A percentile compares a stretch with the other conserved stretches of the same genome.
These are phyloP conservation scores for Sarcodon aspratus DNA, from an alignment of 768 basidiomycete genomes.

Conservation along the genomic window DNA sequence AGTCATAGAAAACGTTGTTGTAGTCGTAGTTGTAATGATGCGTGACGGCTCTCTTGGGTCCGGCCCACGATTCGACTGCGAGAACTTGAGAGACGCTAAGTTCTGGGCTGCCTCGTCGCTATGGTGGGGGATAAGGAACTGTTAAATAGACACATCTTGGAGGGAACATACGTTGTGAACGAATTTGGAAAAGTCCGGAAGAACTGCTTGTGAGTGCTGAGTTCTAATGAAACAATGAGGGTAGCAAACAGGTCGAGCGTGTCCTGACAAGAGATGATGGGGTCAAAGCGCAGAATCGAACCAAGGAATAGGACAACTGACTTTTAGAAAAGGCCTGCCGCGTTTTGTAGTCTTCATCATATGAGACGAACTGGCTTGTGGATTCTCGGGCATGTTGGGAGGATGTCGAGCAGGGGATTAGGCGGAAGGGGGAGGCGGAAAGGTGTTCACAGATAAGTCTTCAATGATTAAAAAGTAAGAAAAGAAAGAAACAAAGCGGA, in stretches of 20 bases:
- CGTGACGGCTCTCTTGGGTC: slow-evolving; percentile 97
- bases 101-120: slow-evolving; percentile 95
- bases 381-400: slow-evolving; percentile 23
- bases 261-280: slow-evolving; percentile 43
- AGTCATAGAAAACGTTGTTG: slow-evolving; percentile 99
- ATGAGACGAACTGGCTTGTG: slow-evolving; percentile 65
- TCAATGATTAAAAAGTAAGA: slow-evolving; percentile 21
- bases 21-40: slow-evolving; percentile 98
- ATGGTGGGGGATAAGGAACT: slow-evolving; percentile 5
- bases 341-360: slow-evolving; percentile 99
- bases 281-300: slow-evolving; percentile 2
- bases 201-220: slow-evolving; percentile 87
- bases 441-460: slow-evolving; percentile 10
- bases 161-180: slow-evolving; percentile 76
- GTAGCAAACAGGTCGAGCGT: slow-evolving; percentile 98
- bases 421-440: slow-evolving; percentile 12
- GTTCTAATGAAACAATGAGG: slow-evolving; percentile 84
- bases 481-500: slow-evolving; percentile 12
- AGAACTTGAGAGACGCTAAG: slow-evolving; percentile 92
- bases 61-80: slow-evolving; percentile 96
- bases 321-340: slow-evolving; percentile 90
- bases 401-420: slow-evolving; percentile 10
- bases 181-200: slow-evolving; percentile 92
- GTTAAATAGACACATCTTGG: not conserved
- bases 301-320: slow-evolving; percentile 17